Evolutionary conservation across 805 yeast species (phyloP), one percentile per base, ranked within the genome.

Genomic region (Kodamaea nitidulidarum): DNA sequence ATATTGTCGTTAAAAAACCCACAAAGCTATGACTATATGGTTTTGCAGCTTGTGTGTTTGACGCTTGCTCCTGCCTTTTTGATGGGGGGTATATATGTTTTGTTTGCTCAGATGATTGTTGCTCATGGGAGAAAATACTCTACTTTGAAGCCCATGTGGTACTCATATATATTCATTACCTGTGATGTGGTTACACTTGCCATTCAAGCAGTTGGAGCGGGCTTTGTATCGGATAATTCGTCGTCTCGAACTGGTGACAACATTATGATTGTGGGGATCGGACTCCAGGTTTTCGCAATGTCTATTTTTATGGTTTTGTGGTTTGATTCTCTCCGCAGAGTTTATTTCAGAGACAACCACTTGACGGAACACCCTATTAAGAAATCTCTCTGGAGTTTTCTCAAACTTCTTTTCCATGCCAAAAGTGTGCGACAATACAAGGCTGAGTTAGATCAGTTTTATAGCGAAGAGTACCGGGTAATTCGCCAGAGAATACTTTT

Each of bases 171-270:
- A 17, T 67, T 67, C 44, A 63, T 67, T 37, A 53, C 63, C 4
- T 42, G 54, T 16, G 73, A 67, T 42, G 62, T 66, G 5, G 24
- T 65, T 3, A 63, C 71, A 2, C 51, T 67, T 14, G 21, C 66
- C 15, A 50, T 67, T 22, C 73, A 67, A 46, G 70, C 68, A 4
- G 71, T 69, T 5, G 71, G 71, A 12, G 73, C 67, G 22, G 56
- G 56, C 39, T 49, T 63, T 14, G 61, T 65, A 5, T 52, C 67
- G 9, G 45, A 50, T 31, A 31, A 43, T 21, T 21, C 24, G 27
- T 7, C 12, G 12, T 25, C 66, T 0, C 39, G 35, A 2, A 61
- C 65, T 4, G 73, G 72, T 14, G 55, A 63, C 2, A 45, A 60
- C 42, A 54, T 56, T 25, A 63, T 67, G 63, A 60, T 65, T 41